These are phyloP conservation scores for Venturia aucupariae DNA, from an alignment of 2,329 filamentous ascomycete species.

Conservation along the genomic window DNA sequence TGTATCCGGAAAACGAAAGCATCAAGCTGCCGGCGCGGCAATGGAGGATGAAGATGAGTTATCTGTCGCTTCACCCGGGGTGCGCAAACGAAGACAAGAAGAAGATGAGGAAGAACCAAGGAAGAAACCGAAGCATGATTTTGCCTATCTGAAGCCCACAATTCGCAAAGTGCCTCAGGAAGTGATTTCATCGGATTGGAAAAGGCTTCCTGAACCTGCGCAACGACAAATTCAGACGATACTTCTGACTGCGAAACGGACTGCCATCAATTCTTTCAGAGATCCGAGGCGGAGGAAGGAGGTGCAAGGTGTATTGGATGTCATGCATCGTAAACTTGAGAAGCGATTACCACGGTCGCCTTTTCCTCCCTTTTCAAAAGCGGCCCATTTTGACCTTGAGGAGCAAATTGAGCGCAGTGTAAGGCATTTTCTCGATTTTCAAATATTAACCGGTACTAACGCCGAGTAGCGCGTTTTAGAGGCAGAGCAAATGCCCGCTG, in stretches of 20 bases:
- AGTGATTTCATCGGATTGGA: constrained; percentile 37
- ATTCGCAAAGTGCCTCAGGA: constrained; percentile 29
- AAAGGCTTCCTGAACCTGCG: constrained; percentile 45
- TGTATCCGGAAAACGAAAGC: background rate
- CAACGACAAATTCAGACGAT: constrained; percentile 48
- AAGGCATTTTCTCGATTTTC: constrained; percentile 14
- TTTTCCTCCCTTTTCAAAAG: constrained; percentile 51
- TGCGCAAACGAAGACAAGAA: background rate
- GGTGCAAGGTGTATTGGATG: constrained; percentile 47
- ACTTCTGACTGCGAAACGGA: constrained; percentile 50
- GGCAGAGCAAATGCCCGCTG: constrained; percentile 49
- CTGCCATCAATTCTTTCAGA: constrained; percentile 49
- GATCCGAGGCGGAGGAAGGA: constrained; percentile 39
- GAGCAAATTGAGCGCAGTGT: constrained; percentile 50
- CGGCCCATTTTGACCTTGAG: constrained; percentile 54
- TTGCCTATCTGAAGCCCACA: constrained; percentile 23
- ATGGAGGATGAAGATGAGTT: background rate
- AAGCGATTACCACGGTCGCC: constrained; percentile 52
- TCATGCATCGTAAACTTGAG: constrained; percentile 46
- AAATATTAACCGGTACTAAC: constrained; percentile 7
- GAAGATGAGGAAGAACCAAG: background rate
- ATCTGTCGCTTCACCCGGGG: background rate
- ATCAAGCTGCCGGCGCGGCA: background rate
- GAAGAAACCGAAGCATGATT: background rate
- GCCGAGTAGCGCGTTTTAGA: constrained; percentile 37